phyloP scores from a whole-genome alignment of 2,329 filamentous ascomycete genomes.

The Didymellaceae sp. region DNA sequence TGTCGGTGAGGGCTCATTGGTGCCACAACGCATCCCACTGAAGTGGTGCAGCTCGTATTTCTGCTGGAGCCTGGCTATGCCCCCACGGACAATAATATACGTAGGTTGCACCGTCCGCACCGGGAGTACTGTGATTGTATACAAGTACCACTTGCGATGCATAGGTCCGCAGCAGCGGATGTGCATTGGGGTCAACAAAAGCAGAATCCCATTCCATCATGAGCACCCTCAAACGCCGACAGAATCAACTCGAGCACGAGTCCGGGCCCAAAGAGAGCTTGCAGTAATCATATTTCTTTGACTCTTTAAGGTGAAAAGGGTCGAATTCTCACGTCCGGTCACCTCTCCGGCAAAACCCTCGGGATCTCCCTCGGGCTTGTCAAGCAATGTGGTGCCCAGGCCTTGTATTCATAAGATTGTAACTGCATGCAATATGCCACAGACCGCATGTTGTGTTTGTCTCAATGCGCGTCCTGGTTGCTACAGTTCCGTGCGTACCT shows the following conservation, averaged over 20 bases:
- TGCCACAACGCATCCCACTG: conserved; percentile 2
- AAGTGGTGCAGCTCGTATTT: conserved; percentile 1
- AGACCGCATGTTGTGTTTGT: conserved; percentile 20
- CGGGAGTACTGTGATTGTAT: conserved; percentile 17
- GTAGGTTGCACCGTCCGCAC: conserved; percentile 3
- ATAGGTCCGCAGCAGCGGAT: not conserved
- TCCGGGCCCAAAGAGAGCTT: conserved; percentile 10
- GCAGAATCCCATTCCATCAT: not conserved
- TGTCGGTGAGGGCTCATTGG: not conserved
- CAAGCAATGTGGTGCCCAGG: conserved; percentile 4
- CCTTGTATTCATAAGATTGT: conserved; percentile 22
- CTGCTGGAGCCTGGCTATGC: conserved; percentile 10
- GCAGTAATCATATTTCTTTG: not conserved
- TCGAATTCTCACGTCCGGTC: too few species aligned
- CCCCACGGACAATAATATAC: conserved; percentile 3
- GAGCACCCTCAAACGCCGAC: conserved; percentile 10
- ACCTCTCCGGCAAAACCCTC: not conserved
- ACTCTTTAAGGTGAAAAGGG: too few species aligned
- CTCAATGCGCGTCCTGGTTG: conserved; percentile 14
- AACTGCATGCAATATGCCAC: conserved; percentile 17
- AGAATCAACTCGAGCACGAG: not conserved
- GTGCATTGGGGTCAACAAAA: not conserved
- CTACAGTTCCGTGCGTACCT: conserved; percentile 6
- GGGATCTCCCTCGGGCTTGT: not conserved
- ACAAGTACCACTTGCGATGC: conserved; percentile 9